Percentiles rank a stretch among this genome's conserved stretches.
Conservation (phyloP, 345 rosid species). For the Eucalyptus dawsonii region DNA sequence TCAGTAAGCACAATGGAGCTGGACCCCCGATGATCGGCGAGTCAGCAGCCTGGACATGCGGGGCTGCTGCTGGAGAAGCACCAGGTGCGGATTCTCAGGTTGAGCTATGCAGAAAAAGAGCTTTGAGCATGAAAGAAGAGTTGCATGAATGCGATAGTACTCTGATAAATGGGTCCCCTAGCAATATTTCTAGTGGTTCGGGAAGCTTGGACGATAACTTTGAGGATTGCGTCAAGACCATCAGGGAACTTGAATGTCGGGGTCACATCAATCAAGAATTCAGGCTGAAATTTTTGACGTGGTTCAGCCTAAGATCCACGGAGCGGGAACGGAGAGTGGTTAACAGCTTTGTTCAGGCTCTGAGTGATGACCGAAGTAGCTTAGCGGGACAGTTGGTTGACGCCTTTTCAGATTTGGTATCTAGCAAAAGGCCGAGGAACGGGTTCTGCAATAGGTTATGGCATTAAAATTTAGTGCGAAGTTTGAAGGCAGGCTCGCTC, state of each 20-base stretch:
- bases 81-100: slow-evolving; percentile 41
- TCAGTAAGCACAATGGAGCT: slow-evolving; percentile 40
- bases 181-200: slow-evolving; percentile 20
- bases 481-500: not conserved
- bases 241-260: slow-evolving; percentile 74
- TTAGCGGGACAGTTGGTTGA: slow-evolving; percentile 89
- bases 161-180: slow-evolving; percentile 53
- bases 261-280: slow-evolving; percentile 70
- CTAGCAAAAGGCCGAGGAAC: slow-evolving; percentile 57
- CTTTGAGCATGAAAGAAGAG: slow-evolving; percentile 41
- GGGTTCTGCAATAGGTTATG: slow-evolving; percentile 52
- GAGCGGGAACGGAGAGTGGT: slow-evolving; percentile 86
- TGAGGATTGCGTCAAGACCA: slow-evolving; percentile 73
- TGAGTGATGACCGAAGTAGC: slow-evolving; percentile 79
- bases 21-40: slow-evolving; percentile 55
- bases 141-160: slow-evolving; percentile 78
- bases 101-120: slow-evolving; percentile 57
- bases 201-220: slow-evolving; percentile 72
- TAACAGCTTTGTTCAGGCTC: slow-evolving; percentile 71
- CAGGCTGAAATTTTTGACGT: slow-evolving; percentile 79
- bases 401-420: slow-evolving; percentile 64
- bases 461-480: slow-evolving; percentile 20
- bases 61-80: slow-evolving; percentile 16
- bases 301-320: slow-evolving; percentile 87
- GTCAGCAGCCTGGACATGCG: slow-evolving; percentile 33